A percentile compares a stretch with the other conserved stretches of the same genome.
phyloP scores from a whole-genome alignment of 352 stramenopile genomes.

The Phytophthora nicotianae region DNA sequence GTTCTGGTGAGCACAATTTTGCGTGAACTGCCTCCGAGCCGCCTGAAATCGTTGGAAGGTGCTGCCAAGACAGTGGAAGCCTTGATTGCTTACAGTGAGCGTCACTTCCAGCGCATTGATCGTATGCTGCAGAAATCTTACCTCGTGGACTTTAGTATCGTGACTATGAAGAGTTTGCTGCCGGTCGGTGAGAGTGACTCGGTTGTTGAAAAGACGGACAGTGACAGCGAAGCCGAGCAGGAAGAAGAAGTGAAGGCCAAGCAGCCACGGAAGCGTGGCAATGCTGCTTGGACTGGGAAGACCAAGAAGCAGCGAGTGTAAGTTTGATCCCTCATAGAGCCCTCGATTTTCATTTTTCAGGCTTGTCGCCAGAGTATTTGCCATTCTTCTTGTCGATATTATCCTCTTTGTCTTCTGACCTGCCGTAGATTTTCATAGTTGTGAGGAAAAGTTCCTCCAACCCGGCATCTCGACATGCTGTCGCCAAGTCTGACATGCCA shows the following conservation, averaged over 20 bases:
- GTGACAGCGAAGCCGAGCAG: slow-evolving; percentile 33
- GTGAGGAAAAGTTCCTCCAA: slow-evolving; percentile 78
- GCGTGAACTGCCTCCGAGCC: slow-evolving; percentile 63
- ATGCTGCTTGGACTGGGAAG: slow-evolving; percentile 21
- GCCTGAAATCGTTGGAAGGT: slow-evolving; percentile 75
- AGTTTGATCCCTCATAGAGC: slow-evolving; percentile 38
- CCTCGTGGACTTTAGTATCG: slow-evolving; percentile 94
- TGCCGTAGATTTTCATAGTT: slow-evolving; percentile 80
- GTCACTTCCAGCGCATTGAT: slow-evolving; percentile 97
- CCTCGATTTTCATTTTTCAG: slow-evolving; percentile 23
- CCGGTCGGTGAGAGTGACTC: slow-evolving; percentile 41
- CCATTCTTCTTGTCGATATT: slow-evolving; percentile 27
- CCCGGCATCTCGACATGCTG: slow-evolving; percentile 50
- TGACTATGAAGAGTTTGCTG: slow-evolving; percentile 87
- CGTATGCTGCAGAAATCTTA: slow-evolving; percentile 96
- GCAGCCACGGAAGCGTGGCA: slow-evolving; percentile 32
- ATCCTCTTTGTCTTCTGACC: slow-evolving; percentile 10
- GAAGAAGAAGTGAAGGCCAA: slow-evolving; percentile 32
- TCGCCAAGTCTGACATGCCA: slow-evolving; percentile 68
- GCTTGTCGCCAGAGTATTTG: neutral
- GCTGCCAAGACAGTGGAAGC: slow-evolving; percentile 88
- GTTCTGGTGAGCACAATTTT: slow-evolving; percentile 92
- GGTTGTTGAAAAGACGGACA: slow-evolving; percentile 48
- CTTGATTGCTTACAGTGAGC: slow-evolving; percentile 96
- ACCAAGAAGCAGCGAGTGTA: slow-evolving; percentile 62